These are phyloP conservation scores for Imleria badia DNA, from an alignment of 768 basidiomycete species.

Conservation along the genomic window DNA sequence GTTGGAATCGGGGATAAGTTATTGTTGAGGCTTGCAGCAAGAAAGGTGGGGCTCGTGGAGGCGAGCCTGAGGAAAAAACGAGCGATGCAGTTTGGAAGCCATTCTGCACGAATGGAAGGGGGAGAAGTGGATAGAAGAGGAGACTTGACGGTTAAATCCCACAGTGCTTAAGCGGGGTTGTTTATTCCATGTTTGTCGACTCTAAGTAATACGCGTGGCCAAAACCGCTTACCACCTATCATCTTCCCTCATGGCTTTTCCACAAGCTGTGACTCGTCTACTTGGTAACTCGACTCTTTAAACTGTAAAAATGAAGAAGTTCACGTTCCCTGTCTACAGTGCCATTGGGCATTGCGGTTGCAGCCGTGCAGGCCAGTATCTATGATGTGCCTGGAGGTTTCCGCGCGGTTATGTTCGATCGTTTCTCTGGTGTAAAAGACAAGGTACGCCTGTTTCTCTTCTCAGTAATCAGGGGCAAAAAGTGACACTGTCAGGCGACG, in stretches of 20 bases:
- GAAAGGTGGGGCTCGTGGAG: conserved; percentile 69
- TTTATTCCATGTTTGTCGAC: conserved; percentile 28
- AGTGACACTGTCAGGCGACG: conserved; percentile 56
- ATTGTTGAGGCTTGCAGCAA: conserved; percentile 69
- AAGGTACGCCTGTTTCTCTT: conserved; percentile 45
- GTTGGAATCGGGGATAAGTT: conserved; percentile 90
- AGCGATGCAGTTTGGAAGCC: conserved; percentile 97
- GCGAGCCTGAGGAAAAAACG: conserved; percentile 81
- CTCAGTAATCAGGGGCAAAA: background rate
- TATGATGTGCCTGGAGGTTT: conserved; percentile 88
- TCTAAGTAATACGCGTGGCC: background rate
- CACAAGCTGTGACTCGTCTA: conserved; percentile 48
- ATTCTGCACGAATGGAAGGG: conserved; percentile 77
- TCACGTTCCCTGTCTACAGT: conserved; percentile 21
- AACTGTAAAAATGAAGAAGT: background rate
- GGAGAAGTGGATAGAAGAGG: conserved; percentile 55
- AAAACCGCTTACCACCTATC: background rate
- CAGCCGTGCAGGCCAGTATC: conserved; percentile 49
- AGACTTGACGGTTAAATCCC: conserved; percentile 34
- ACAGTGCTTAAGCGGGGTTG: too few relatives aligned
- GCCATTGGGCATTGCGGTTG: conserved; percentile 42
- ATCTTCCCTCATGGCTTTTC: conserved; percentile 45
- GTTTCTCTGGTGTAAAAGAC: conserved; percentile 89
- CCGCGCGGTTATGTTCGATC: conserved; percentile 96
- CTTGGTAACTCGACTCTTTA: conserved; percentile 38